phyloP scores from a whole-genome alignment of 2,329 filamentous ascomycete genomes.

The Xylaria sp. region DNA sequence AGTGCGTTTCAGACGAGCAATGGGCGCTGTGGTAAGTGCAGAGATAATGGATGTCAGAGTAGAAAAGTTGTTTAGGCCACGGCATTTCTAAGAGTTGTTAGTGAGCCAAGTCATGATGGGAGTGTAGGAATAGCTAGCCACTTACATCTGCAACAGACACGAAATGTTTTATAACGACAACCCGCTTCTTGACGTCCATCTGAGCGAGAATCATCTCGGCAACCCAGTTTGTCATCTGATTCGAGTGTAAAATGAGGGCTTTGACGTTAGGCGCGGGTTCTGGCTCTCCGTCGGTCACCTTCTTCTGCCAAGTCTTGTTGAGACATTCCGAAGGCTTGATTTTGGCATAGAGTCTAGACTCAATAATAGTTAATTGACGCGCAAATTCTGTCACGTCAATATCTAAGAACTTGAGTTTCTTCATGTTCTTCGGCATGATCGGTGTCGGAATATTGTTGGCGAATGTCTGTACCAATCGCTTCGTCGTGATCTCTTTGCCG shows the following conservation, averaged over 20 bases:
- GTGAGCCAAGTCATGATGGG: conserved; percentile 34
- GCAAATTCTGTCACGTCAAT: conserved; percentile 97
- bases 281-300: conserved; percentile 80
- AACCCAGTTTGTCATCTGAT: conserved; percentile 99
- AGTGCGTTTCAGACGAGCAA: conserved; percentile 90
- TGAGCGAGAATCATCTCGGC: conserved; percentile 98
- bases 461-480: conserved; percentile 86
- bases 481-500: conserved; percentile 86
- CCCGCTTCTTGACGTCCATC: conserved; percentile 92
- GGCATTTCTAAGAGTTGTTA: conserved; percentile 79
- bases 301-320: conserved; percentile 99
- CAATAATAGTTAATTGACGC: conserved; percentile 96
- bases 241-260: conserved; percentile 94
- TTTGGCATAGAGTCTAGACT: conserved; percentile 93
- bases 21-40: conserved; percentile 91
- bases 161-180: conserved; percentile 98
- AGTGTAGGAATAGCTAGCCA: conserved; percentile 39
- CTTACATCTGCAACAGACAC: conserved; percentile 93
- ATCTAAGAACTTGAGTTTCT: conserved; percentile 97
- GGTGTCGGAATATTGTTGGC: conserved; percentile 84
- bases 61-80: conserved; percentile 92
- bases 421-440: conserved; percentile 99
- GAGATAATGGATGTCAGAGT: conserved; percentile 98
- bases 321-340: conserved; percentile 96
- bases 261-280: conserved; percentile 95